Evolutionary conservation across 805 yeast species (phyloP), one percentile per base, ranked within the genome.

Genomic region (Saccharomycopsis fermentans): DNA sequence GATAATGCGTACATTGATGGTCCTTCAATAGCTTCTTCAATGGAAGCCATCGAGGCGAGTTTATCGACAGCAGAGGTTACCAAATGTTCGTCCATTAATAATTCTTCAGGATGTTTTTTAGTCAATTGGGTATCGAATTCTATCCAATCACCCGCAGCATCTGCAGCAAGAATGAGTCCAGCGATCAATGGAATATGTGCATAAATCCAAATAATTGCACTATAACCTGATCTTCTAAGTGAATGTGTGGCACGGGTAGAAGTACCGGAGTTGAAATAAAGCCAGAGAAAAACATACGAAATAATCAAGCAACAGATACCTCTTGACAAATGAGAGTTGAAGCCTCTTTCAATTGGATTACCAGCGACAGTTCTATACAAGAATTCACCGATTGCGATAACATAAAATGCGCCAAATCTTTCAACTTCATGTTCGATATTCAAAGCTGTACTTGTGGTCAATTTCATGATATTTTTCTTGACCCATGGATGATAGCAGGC

Each of bases 341-440:
- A 71, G 0, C 85, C 84, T 1, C 66, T 58, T 0, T 77, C 79
- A 47, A 81, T 72, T 0, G 81, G 78, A n/a, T 74, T 70, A 0
- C 68, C 67, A 1, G 82, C 78, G 6, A 81, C 84, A 8, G 80
- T 70, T 47, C 76, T 77, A 64, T 77, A 81, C 14, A 82, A 68
- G 62, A 81, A 83, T 62, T 83, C 87, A 37, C 88, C 88, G 62
- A 83, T 74, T 4, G 86, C 86, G 68, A 84, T 82, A 63, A 82
- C 76, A 57, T 74, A 82, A 65, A 83, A 83, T 0, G 83, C 80
- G 1, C 78, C 74, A 64, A 73, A 75, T 58, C 88, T 67, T 65
- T 84, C 88, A 29, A 81, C 84, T 65, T 82, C 86, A 65, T 83
- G 87, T 63, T 82, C 87, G 58, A 84, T 80, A 65, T 81, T 82